These are phyloP conservation scores for Panellus pusillus DNA, from an alignment of 768 basidiomycete genomes.

Conservation along the genomic window DNA sequence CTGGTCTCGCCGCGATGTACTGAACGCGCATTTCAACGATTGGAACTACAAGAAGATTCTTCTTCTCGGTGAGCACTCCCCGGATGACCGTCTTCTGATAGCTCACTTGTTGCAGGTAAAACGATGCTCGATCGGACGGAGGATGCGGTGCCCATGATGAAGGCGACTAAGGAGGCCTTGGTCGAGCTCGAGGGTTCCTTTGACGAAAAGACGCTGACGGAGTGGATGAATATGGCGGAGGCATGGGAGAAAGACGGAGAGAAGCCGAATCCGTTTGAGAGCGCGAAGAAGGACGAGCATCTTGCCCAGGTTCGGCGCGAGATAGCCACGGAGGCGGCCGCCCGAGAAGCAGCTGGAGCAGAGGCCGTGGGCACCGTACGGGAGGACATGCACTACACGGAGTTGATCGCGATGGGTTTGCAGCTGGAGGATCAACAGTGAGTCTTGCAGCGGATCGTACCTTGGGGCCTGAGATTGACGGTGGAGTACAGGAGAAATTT, in stretches of 20 bases:
- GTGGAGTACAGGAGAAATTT: conserved; percentile 2
- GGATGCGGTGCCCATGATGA: not conserved
- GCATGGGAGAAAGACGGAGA: conserved; percentile 12
- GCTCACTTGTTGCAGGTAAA: not conserved
- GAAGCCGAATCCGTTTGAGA: conserved; percentile 16
- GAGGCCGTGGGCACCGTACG: not conserved
- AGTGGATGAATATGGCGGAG: not conserved
- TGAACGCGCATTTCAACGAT: conserved; percentile 6
- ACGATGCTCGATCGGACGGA: not conserved
- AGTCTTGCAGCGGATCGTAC: too few relatives aligned
- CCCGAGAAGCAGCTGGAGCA: not conserved
- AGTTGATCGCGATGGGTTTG: conserved; percentile 11
- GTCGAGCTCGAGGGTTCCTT: not conserved
- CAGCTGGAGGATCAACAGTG: conserved; percentile 23
- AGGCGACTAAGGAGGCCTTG: not conserved
- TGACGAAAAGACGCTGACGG: not conserved
- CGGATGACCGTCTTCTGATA: too few relatives aligned
- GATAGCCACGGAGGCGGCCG: conserved; percentile 9
- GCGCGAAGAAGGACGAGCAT: not conserved
- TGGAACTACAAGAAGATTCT: conserved; percentile 8
- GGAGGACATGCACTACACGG: not conserved
- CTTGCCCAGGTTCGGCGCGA: conserved; percentile 11
- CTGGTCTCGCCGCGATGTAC: conserved; percentile 4
- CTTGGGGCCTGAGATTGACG: too few relatives aligned
- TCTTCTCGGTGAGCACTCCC: not conserved